Evolutionary conservation across 2,329 filamentous ascomycete genomes (phyloP).

Genomic region (Fusarium sororula): DNA sequence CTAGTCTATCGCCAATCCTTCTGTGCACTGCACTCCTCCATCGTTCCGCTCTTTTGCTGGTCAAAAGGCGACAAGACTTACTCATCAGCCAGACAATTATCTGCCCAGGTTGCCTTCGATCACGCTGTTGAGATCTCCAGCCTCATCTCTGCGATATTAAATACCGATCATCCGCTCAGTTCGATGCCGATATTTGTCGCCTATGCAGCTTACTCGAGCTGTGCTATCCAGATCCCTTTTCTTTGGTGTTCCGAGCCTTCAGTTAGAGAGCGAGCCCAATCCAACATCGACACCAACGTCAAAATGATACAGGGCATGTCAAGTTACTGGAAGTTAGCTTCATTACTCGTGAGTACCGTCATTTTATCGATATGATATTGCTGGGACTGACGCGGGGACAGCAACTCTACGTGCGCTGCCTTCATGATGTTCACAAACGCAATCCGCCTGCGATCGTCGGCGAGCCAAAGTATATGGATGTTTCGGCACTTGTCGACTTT

Average conservation of each 20-base stretch:
- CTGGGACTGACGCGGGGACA: rapidly evolving
- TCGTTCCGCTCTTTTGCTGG: constrained; percentile 1
- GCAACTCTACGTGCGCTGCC: background rate
- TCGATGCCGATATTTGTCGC: background rate
- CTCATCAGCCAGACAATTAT: background rate
- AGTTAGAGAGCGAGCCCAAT: background rate
- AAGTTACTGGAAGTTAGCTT: background rate
- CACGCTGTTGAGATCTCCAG: background rate
- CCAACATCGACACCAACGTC: background rate
- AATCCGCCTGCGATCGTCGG: rapidly evolving
- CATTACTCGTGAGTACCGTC: background rate
- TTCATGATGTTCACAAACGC: background rate
- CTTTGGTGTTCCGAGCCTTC: background rate
- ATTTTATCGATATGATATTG: rapidly evolving
- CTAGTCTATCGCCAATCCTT: constrained; percentile 1
- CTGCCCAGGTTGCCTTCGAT: background rate
- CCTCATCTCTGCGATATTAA: rapidly evolving
- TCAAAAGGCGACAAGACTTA: background rate
- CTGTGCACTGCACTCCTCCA: background rate
- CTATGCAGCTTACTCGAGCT: background rate
- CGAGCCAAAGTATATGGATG: background rate
- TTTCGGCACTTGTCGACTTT: background rate
- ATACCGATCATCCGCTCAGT: rapidly evolving
- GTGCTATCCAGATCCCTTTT: background rate
- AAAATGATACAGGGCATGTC: background rate